These are phyloP conservation scores for Nakaseomyces kungkrabaensis DNA, from an alignment of 1,139 yeast genomes.

Conservation along the genomic window DNA sequence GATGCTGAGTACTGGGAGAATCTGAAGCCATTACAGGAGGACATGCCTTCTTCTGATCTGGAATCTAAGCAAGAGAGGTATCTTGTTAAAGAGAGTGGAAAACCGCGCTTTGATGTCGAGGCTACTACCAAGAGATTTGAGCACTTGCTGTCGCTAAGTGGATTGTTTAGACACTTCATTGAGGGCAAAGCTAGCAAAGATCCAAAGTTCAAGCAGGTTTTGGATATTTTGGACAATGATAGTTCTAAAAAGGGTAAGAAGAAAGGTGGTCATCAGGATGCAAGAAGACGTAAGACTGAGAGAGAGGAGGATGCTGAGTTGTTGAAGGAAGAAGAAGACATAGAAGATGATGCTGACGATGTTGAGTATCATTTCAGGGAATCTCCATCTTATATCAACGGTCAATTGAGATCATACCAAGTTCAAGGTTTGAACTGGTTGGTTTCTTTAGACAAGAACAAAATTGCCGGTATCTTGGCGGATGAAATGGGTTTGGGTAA, in stretches of 20 bases:
- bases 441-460: slow-evolving; percentile 68
- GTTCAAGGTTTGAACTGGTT: slow-evolving; percentile 92
- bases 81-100: slow-evolving; percentile 42
- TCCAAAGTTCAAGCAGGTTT: slow-evolving; percentile 47
- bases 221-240: slow-evolving; percentile 43
- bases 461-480: slow-evolving; percentile 82
- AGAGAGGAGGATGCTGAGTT: slow-evolving; percentile 90
- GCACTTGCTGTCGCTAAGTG: slow-evolving; percentile 73
- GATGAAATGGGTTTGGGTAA: slow-evolving; percentile 99
- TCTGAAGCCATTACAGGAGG: slow-evolving; percentile 25
- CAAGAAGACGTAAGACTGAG: slow-evolving; percentile 57
- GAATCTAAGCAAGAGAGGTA: slow-evolving; percentile 33
- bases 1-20: slow-evolving; percentile 21
- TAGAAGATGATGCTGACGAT: slow-evolving; percentile 7
- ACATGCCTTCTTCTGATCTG: slow-evolving; percentile 17
- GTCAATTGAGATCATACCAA: slow-evolving; percentile 69
- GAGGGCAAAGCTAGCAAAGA: slow-evolving; percentile 73
- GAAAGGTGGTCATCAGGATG: slow-evolving; percentile 24
- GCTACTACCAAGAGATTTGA: slow-evolving; percentile 76
- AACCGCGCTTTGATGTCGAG: slow-evolving; percentile 43
- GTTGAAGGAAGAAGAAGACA: slow-evolving; percentile 63
- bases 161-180: slow-evolving; percentile 79
- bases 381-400: slow-evolving; percentile 65
- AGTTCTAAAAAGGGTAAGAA: slow-evolving; percentile 24
- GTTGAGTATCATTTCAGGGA: slow-evolving; percentile 44